A percentile compares a stretch with the other conserved stretches of the same genome.
Conservation (phyloP, 805 yeast species). For the Priceomyces haplophilus region DNA sequence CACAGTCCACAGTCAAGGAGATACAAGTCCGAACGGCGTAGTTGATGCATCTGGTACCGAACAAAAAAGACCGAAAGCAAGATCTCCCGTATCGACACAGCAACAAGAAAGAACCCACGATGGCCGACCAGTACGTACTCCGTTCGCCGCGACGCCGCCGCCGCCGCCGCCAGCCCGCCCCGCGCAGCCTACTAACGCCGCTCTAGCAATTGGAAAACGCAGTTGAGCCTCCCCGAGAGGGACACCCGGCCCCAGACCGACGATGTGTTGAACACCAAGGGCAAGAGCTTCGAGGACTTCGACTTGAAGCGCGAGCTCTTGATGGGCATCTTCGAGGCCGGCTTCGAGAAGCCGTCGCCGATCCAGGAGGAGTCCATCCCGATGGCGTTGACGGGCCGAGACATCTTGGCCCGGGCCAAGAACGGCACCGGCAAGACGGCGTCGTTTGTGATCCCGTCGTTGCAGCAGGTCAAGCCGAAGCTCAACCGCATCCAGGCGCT, state of each 20-base stretch:
- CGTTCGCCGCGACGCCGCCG: too few relatives aligned
- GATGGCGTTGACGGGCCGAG: constrained; percentile 91
- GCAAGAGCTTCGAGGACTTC: constrained; percentile 88
- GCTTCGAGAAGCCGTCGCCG: constrained; percentile 97
- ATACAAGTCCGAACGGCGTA: too few relatives aligned
- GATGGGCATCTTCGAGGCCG: constrained; percentile 99
- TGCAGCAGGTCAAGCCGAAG: constrained; percentile 86
- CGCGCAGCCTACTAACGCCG: too few relatives aligned
- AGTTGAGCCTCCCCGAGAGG: constrained; percentile 71
- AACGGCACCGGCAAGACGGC: constrained; percentile 99
- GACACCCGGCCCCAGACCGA: constrained; percentile 97
- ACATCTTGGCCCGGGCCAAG: constrained; percentile 94
- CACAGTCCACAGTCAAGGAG: too few relatives aligned
- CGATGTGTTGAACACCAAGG: constrained; percentile 89
- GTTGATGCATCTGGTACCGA: too few relatives aligned
- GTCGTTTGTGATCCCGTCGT: constrained; percentile 89
- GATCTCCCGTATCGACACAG: too few relatives aligned
- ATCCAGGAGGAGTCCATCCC: constrained; percentile 98
- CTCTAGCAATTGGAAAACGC: constrained; percentile 59
- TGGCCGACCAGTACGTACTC: constrained; percentile 8
- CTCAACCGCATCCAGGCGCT: constrained; percentile 83
- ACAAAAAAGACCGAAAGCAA: too few relatives aligned
- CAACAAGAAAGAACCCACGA: neutral
- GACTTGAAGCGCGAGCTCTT: constrained; percentile 85
- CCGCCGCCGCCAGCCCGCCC: too few relatives aligned